A percentile compares a stretch with the other conserved stretches of the same genome.
phyloP scores from a whole-genome alignment of 176 grass and related monocot genomes.

The Metroxylon sagu region DNA sequence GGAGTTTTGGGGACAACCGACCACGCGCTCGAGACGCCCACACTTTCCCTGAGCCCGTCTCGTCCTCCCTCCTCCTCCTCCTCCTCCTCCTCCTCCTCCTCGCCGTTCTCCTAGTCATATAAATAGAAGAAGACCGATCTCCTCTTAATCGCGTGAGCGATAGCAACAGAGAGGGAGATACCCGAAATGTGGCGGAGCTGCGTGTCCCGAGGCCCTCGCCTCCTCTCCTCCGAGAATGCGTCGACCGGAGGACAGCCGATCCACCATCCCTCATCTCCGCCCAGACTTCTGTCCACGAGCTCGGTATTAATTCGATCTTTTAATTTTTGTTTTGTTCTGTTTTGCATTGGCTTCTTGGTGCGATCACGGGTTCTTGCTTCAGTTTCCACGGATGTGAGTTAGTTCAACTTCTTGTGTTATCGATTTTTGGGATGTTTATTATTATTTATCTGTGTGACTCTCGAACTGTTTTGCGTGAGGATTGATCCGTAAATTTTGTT shows the following conservation, averaged over 20 bases:
- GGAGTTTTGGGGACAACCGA: no score
- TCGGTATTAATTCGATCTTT: slow-evolving; percentile 24
- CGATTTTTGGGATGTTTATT: no score
- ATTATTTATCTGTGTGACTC: no score
- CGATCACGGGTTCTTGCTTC: not conserved
- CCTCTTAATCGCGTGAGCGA: not conserved
- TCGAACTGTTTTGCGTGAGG: no score
- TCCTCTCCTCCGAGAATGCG: slow-evolving; percentile 43
- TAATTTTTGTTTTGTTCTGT: not conserved
- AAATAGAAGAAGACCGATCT: no score
- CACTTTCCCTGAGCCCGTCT: no score
- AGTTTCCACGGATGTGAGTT: not conserved
- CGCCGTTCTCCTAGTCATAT: no score
- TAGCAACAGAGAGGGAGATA: not conserved
- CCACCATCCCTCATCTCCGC: not conserved
- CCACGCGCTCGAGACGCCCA: no score
- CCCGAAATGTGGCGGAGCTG: slow-evolving; percentile 70
- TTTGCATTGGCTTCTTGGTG: not conserved
- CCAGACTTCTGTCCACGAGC: slow-evolving; percentile 45
- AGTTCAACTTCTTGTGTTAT: no score
- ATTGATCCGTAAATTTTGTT: no score
- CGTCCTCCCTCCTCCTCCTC: no score
- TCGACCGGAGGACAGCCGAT: slow-evolving; percentile 8
- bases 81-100: no score
- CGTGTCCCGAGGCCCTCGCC: slow-evolving; percentile 42